A percentile compares a stretch with the other conserved stretches of the same genome.
Conservation (phyloP, 768 basidiomycete species). For the Serendipita sp. region DNA sequence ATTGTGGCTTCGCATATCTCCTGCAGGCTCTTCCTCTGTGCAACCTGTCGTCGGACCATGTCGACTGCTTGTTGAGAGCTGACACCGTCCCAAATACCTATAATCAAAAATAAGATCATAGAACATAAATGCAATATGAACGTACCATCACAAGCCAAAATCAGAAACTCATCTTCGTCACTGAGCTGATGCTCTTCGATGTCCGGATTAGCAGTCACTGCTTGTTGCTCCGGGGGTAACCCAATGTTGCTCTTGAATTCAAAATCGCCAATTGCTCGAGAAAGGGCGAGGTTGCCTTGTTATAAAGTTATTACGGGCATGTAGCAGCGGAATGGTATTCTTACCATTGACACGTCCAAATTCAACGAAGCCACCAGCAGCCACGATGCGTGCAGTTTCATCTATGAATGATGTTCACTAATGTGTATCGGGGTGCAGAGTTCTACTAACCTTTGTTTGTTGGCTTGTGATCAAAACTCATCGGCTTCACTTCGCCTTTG, state of each 20-base stretch:
- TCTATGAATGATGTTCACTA: slow-evolving; percentile 24
- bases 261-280: slow-evolving; percentile 91
- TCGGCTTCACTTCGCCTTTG: slow-evolving; percentile 69
- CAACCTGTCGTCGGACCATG: slow-evolving; percentile 65
- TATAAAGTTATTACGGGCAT: background rate
- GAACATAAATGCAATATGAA: slow-evolving; percentile 9
- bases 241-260: slow-evolving; percentile 92
- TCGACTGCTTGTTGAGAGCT: slow-evolving; percentile 85
- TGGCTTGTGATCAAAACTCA: slow-evolving; percentile 95
- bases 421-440: slow-evolving; percentile 5
- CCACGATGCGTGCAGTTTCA: slow-evolving; percentile 72
- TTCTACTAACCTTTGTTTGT: slow-evolving; percentile 50
- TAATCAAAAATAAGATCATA: background rate
- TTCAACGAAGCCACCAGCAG: slow-evolving; percentile 90
- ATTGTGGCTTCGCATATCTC: slow-evolving; percentile 84
- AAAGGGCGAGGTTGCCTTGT: slow-evolving; percentile 84
- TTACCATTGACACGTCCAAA: slow-evolving; percentile 91
- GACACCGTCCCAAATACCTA: slow-evolving; percentile 98
- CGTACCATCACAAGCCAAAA: slow-evolving; percentile 94
- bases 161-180: slow-evolving; percentile 85
- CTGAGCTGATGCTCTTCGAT: slow-evolving; percentile 65
- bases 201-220: slow-evolving; percentile 91
- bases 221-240: slow-evolving; percentile 71
- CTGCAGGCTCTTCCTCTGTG: slow-evolving; percentile 57
- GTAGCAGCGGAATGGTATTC: slow-evolving; percentile 13